These are phyloP conservation scores for Haplosporangium sp. DNA, from an alignment of 371 early-diverging fungal species.

Conservation along the genomic window DNA sequence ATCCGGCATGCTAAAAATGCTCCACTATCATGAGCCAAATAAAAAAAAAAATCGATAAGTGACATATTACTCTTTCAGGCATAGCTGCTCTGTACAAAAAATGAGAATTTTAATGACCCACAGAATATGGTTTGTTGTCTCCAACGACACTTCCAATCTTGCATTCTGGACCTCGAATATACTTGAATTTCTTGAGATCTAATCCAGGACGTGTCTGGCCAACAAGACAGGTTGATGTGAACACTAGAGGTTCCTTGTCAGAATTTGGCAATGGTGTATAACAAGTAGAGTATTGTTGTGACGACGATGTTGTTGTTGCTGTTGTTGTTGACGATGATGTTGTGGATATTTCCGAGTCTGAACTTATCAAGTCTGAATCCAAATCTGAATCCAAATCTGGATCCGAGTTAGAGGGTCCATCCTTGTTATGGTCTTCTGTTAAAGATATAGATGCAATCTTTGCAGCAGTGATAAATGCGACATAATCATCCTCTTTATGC, in stretches of 20 bases:
- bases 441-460: neutral
- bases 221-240: constrained; percentile 34
- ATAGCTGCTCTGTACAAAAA: neutral
- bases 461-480: neutral
- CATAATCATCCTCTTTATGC: constrained; percentile 17
- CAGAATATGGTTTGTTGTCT: constrained; percentile 38
- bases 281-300: no score
- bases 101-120: constrained; percentile 6
- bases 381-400: neutral
- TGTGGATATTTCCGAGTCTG: constrained; percentile 1
- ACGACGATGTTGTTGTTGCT: neutral
- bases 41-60: neutral
- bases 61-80: neutral
- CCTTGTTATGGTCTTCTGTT: neutral
- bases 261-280: constrained; percentile 13
- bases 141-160: constrained; percentile 36
- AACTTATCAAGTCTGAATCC: neutral
- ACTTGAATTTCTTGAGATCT: constrained; percentile 16
- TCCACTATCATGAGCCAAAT: constrained; percentile 17
- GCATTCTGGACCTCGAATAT: constrained; percentile 24
- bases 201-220: constrained; percentile 27
- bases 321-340: neutral
- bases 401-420: neutral
- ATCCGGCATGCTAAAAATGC: constrained; percentile 37
- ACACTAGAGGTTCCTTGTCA: constrained; percentile 27